Percentiles rank a stretch among this genome's conserved stretches.
phyloP scores from a whole-genome alignment of 2,329 filamentous ascomycete species.

The Arthrocladium fulminans region DNA sequence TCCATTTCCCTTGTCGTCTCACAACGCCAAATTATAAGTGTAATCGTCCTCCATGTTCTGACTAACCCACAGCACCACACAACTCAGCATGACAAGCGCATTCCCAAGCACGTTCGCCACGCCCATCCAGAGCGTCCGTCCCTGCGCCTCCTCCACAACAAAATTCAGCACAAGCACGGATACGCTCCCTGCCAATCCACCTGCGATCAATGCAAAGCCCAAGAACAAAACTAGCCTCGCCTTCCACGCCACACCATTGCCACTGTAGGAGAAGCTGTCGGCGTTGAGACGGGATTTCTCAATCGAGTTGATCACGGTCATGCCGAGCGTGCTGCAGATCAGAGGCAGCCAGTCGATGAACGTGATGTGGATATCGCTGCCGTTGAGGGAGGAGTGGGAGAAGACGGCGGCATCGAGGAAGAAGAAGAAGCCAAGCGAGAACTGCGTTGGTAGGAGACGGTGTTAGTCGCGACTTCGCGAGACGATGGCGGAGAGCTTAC shows the following conservation, averaged over 20 bases:
- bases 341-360: conserved; percentile 65
- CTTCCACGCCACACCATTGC: conserved; percentile 61
- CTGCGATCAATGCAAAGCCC: conserved; percentile 60
- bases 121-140: conserved; percentile 58
- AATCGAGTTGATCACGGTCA: conserved; percentile 65
- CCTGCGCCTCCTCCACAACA: conserved; percentile 49
- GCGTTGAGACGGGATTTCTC: conserved; percentile 57
- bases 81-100: conserved; percentile 59
- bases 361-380: conserved; percentile 54
- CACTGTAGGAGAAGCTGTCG: conserved; percentile 57
- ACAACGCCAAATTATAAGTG: conserved; percentile 60
- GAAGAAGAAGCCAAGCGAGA: conserved; percentile 61
- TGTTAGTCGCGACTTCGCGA: background rate
- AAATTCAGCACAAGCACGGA: conserved; percentile 62
- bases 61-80: conserved; percentile 56
- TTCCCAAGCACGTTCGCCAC: conserved; percentile 59
- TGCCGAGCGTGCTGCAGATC: conserved; percentile 60
- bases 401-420: conserved; percentile 58
- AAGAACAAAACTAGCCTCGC: conserved; percentile 59
- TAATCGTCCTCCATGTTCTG: conserved; percentile 68
- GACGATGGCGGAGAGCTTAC: conserved; percentile 36
- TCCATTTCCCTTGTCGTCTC: too few species aligned
- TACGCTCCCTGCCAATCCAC: conserved; percentile 57
- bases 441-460: conserved; percentile 35
- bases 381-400: conserved; percentile 54